These are phyloP conservation scores for Rutidosis leptorrhynchoides DNA, from an alignment of 129 eudicot species.

Conservation along the genomic window DNA sequence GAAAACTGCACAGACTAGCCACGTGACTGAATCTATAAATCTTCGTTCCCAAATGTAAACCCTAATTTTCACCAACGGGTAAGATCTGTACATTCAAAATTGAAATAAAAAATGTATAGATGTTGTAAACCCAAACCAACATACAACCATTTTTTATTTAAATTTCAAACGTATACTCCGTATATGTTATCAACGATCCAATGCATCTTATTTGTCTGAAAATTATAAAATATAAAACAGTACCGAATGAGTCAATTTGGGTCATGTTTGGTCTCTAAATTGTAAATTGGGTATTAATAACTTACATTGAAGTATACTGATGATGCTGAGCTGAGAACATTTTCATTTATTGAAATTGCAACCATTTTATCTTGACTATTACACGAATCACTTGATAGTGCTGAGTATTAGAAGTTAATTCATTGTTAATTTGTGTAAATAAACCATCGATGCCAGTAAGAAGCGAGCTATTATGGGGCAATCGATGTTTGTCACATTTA, in stretches of 20 bases:
- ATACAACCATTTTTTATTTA: too few relatives aligned
- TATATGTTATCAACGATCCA: conserved; percentile 67
- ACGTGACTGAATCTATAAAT: too few relatives aligned
- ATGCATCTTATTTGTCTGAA: conserved; percentile 67
- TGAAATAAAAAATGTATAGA: too few relatives aligned
- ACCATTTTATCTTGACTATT: conserved; percentile 59
- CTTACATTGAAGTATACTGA: conserved; percentile 68
- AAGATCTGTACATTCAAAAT: too few relatives aligned
- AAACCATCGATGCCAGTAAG: conserved; percentile 69
- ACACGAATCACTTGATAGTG: conserved; percentile 39
- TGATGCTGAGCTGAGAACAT: conserved; percentile 67
- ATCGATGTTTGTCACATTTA: conserved; percentile 60
- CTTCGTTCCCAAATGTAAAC: too few relatives aligned
- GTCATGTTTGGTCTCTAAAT: not conserved
- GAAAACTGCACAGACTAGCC: too few relatives aligned
- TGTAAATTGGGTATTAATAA: not conserved
- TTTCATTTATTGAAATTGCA: conserved; percentile 62
- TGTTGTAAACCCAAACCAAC: too few relatives aligned
- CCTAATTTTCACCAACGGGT: too few relatives aligned
- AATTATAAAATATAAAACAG: conserved; percentile 22
- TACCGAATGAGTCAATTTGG: not conserved
- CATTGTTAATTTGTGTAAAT: conserved; percentile 37
- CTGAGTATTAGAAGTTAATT: conserved; percentile 18
- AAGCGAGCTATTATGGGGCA: conserved; percentile 62
- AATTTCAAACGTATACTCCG: too few relatives aligned